A percentile compares a stretch with the other conserved stretches of the same genome.
These are phyloP conservation scores for Vaccinium myrtillus DNA, from an alignment of 148 eudicot genomes.

Conservation along the genomic window DNA sequence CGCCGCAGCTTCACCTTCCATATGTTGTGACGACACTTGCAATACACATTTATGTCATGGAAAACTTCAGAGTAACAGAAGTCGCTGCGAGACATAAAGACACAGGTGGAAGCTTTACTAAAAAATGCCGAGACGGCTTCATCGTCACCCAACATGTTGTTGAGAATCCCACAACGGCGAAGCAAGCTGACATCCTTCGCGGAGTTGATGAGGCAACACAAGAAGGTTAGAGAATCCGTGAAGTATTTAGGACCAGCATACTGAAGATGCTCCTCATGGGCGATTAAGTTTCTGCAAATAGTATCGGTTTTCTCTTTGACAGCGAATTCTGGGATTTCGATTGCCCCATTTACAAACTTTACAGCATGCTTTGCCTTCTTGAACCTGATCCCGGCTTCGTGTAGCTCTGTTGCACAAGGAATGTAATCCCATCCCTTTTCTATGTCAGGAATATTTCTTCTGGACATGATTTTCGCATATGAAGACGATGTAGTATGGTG, in stretches of 20 bases:
- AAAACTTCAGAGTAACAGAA: conserved; percentile 5
- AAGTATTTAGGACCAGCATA: neutral
- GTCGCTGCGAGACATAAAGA: neutral
- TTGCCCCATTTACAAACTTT: neutral
- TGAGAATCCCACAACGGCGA: conserved; percentile 11
- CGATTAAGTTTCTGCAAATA: neutral
- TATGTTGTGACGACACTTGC: neutral
- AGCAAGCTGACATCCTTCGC: neutral
- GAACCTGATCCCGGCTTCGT: conserved; percentile 15
- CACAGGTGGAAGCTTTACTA: neutral
- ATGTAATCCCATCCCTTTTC: neutral
- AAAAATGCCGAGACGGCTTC: neutral
- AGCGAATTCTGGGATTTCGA: conserved; percentile 10
- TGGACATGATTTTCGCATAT: neutral
- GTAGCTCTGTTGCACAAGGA: conserved; percentile 13
- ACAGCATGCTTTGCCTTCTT: neutral
- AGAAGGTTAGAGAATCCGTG: neutral
- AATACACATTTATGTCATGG: neutral
- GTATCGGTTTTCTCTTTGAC: neutral
- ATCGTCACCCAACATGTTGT: conserved; percentile 5
- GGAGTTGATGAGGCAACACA: neutral
- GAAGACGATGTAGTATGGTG: neutral
- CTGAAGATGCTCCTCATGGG: neutral
- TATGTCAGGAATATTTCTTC: neutral
- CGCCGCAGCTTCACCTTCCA: conserved; percentile 3